phyloP scores from a whole-genome alignment of 805 yeast genomes.

The Schwanniomyces polymorphus region DNA sequence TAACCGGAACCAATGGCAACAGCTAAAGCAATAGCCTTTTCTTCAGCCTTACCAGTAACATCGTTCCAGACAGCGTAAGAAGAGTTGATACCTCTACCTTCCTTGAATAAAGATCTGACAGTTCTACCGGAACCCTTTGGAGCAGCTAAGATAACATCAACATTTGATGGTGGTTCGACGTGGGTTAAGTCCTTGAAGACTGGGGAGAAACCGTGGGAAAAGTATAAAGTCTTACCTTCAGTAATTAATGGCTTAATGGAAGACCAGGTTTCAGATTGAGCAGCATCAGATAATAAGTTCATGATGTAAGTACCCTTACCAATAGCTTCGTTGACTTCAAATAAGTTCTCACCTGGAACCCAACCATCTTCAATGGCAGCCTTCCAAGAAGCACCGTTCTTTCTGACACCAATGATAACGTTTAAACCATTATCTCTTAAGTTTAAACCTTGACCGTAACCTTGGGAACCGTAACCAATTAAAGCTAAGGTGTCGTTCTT shows the following conservation, averaged over 20 bases:
- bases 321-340: conserved; percentile 93
- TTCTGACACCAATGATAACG: conserved; percentile 97
- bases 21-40: conserved; percentile 97
- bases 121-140: conserved; percentile 99
- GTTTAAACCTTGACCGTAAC: conserved; percentile 99
- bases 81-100: conserved; percentile 99
- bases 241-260: conserved; percentile 86
- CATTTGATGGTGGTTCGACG: conserved; percentile 91
- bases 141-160: conserved; percentile 97
- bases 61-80: conserved; percentile 99
- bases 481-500: conserved; percentile 96
- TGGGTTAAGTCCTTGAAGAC: conserved; percentile 97
- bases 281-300: conserved; percentile 99
- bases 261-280: conserved; percentile 98
- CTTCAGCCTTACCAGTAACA: conserved; percentile 98
- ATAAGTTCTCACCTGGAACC: conserved; percentile 99
- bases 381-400: conserved; percentile 99
- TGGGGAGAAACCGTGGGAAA: conserved; percentile 99
- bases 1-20: conserved; percentile 99
- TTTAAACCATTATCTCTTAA: conserved; percentile 98
- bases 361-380: conserved; percentile 99
- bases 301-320: conserved; percentile 88
- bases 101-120: conserved; percentile 98
- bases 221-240: conserved; percentile 96
- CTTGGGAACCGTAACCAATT: conserved; percentile 99